Conservation (phyloP, 139 green algal species). For the Diplosphaera chodatii region DNA sequence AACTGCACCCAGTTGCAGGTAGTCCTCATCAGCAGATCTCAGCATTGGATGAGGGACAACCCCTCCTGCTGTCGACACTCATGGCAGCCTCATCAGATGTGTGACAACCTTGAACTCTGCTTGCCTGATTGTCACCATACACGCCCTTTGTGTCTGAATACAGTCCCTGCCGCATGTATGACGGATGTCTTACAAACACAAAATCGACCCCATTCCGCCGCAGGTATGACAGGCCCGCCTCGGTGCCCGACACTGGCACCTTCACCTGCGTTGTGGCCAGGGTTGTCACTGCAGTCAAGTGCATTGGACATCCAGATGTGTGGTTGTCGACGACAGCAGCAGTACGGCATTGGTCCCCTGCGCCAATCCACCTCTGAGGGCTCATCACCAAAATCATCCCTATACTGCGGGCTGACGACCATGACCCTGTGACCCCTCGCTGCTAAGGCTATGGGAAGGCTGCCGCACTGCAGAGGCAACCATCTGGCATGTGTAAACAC, state of each 20-base stretch:
- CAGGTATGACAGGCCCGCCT: conserved; percentile 24
- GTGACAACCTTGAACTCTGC: neutral
- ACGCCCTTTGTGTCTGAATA: conserved; percentile 71
- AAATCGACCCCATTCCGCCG: conserved; percentile 62
- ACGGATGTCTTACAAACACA: conserved; percentile 79
- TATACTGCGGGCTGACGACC: conserved; percentile 56
- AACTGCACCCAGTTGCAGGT: conserved; percentile 50
- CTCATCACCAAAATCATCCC: conserved; percentile 23
- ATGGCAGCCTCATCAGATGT: neutral
- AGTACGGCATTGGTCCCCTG: too few species aligned
- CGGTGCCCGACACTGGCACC: conserved; percentile 9
- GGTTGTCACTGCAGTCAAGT: too few species aligned
- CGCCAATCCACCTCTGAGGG: neutral
- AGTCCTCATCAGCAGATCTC: too few species aligned
- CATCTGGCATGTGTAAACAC: conserved; percentile 6
- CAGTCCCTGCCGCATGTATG: conserved; percentile 54
- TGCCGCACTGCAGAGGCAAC: conserved; percentile 21
- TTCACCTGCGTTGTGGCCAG: conserved; percentile 22
- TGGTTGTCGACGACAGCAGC: too few species aligned
- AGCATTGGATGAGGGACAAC: too few species aligned
- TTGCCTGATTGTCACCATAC: conserved; percentile 78
- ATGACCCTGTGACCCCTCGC: conserved; percentile 62
- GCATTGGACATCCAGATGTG: too few species aligned
- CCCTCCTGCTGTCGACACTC: too few species aligned
- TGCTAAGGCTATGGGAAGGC: conserved; percentile 51